A percentile compares a stretch with the other conserved stretches of the same genome.
phyloP scores from a whole-genome alignment of 345 rosid genomes.

The Theobroma cacao region DNA sequence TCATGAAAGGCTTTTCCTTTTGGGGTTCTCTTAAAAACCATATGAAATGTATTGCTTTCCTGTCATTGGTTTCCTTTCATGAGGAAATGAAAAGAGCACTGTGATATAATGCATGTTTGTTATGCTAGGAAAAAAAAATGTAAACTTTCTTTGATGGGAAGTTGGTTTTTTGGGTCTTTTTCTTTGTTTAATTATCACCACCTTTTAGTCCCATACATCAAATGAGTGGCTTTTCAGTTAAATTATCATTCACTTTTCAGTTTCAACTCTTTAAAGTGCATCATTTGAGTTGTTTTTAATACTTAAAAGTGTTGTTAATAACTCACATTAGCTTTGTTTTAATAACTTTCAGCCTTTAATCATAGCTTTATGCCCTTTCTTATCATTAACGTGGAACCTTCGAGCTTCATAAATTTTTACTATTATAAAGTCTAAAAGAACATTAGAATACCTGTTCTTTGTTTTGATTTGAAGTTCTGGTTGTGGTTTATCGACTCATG shows the following conservation, averaged over 20 bases:
- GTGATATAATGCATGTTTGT: not conserved
- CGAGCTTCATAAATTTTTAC: not conserved
- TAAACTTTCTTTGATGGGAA: not conserved
- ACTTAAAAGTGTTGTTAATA: not conserved
- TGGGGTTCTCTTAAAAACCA: not conserved
- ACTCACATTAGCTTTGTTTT: constrained; percentile 3
- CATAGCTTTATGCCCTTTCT: not conserved
- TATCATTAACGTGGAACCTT: not conserved
- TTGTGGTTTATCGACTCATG: constrained; percentile 31
- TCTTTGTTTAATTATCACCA: not conserved
- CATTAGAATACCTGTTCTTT: constrained; percentile 10
- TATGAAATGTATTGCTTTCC: not conserved
- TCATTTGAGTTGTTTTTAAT: not conserved
- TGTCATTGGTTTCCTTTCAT: not conserved
- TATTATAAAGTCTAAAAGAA: not conserved
- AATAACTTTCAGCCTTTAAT: not conserved
- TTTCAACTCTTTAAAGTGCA: not conserved
- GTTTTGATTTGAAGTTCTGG: constrained; percentile 12
- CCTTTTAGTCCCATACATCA: not conserved
- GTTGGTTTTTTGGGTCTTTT: not conserved
- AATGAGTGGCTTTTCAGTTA: not conserved
- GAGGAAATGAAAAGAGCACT: not conserved
- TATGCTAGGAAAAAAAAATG: not conserved
- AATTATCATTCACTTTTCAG: constrained; percentile 7
- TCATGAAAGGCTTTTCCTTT: not conserved